These are phyloP conservation scores for Sporobolomyces pararoseus DNA, from an alignment of 768 basidiomycete genomes.

Conservation along the genomic window DNA sequence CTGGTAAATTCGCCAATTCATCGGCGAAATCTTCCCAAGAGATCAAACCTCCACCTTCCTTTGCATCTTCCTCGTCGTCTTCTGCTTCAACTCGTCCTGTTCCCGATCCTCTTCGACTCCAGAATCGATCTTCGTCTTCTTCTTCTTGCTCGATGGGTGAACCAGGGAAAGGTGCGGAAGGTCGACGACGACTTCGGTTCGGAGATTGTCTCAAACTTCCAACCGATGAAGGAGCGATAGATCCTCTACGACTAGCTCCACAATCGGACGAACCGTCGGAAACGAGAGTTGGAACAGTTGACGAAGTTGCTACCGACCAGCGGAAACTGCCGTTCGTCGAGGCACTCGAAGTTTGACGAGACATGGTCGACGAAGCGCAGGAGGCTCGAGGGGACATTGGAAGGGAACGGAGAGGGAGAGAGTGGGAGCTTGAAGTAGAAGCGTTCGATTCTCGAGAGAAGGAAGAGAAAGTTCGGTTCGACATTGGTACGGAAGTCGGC, in stretches of 20 bases:
- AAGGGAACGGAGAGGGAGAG: not conserved
- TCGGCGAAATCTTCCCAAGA: slow-evolving; percentile 33
- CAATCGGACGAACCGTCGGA: slow-evolving; percentile 13
- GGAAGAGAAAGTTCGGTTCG: slow-evolving; percentile 28
- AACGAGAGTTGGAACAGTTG: slow-evolving; percentile 24
- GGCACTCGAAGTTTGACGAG: slow-evolving; percentile 12
- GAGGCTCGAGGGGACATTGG: slow-evolving; percentile 4
- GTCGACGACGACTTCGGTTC: slow-evolving; percentile 3
- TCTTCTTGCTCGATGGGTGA: slow-evolving; percentile 6
- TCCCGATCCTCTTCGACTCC: not conserved
- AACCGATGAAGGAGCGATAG: not conserved
- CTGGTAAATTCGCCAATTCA: slow-evolving; percentile 23
- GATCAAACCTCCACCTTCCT: slow-evolving; percentile 11
- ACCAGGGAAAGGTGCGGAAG: slow-evolving; percentile 12
- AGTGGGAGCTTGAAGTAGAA: slow-evolving; percentile 14
- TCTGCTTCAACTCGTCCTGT: no score
- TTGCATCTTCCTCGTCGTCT: not conserved
- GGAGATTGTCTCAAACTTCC: slow-evolving; percentile 6
- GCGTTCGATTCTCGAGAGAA: slow-evolving; percentile 26
- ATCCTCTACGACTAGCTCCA: slow-evolving; percentile 18
- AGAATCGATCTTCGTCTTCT: slow-evolving; percentile 9
- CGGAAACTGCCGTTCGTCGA: slow-evolving; percentile 26
- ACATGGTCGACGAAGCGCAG: slow-evolving; percentile 12
- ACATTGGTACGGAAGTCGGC: not conserved
- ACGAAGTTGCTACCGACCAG: slow-evolving; percentile 38